A percentile compares a stretch with the other conserved stretches of the same genome.
Conservation (phyloP, 495 filamentous ascomycete species). For the Podospora conica region DNA sequence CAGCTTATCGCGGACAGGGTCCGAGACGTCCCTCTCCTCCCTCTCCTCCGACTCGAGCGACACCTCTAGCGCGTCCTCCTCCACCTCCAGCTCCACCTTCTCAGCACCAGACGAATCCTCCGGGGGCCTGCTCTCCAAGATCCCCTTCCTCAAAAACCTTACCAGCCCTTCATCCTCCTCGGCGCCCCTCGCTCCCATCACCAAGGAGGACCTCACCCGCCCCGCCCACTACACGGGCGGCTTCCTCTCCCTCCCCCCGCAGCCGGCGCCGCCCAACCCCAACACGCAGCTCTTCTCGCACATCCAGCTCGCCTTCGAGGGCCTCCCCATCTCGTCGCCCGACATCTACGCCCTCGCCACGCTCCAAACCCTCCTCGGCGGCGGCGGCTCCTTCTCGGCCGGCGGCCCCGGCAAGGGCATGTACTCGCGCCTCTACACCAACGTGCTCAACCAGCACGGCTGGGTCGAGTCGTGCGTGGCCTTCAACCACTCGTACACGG, state of each 20-base stretch:
- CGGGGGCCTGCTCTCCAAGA: conserved; percentile 62
- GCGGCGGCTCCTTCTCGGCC: conserved; percentile 94
- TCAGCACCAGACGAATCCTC: conserved; percentile 42
- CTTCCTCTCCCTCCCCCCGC: conserved; percentile 74
- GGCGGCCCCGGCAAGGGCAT: conserved; percentile 97
- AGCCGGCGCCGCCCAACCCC: conserved; percentile 69
- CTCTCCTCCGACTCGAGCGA: conserved; percentile 37
- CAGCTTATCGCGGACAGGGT: conserved; percentile 52
- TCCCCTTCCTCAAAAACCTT: conserved; percentile 91
- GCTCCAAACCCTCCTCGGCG: conserved; percentile 92
- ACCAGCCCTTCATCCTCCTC: conserved; percentile 62
- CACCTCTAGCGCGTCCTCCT: conserved; percentile 25
- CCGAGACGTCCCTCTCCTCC: conserved; percentile 43
- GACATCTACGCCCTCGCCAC: conserved; percentile 97
- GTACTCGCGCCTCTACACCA: conserved; percentile 95
- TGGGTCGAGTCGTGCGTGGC: conserved; percentile 94
- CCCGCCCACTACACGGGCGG: conserved; percentile 91
- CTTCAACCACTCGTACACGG: conserved; percentile 96
- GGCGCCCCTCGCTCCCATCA: conserved; percentile 40
- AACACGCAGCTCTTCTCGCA: conserved; percentile 79
- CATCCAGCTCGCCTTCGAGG: conserved; percentile 94
- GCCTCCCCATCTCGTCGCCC: conserved; percentile 76
- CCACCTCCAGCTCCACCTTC: conserved; percentile 43
- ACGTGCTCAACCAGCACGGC: conserved; percentile 92
- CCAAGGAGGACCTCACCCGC: conserved; percentile 51